A percentile compares a stretch with the other conserved stretches of the same genome.
Conservation (phyloP, 2,329 filamentous ascomycete genomes). For the Stachybotrys chlorohalonatus region DNA sequence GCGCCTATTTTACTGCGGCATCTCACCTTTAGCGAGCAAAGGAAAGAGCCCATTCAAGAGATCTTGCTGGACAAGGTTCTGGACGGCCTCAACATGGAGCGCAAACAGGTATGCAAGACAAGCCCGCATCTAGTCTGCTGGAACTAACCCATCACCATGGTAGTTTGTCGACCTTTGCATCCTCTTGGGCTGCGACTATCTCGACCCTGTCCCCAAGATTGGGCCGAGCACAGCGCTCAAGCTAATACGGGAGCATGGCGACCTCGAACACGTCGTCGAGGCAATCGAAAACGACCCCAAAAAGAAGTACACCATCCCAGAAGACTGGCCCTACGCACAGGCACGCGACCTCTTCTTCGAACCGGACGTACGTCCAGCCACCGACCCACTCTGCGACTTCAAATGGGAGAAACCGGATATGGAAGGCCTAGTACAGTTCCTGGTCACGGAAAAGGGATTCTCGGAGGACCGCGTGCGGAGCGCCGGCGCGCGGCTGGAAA, state of each 20-base stretch:
- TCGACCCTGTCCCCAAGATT: conserved; percentile 92
- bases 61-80: conserved; percentile 83
- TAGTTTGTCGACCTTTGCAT: conserved; percentile 98
- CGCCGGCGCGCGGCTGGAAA: conserved; percentile 69
- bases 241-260: conserved; percentile 85
- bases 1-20: conserved; percentile 84
- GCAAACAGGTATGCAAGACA: conserved; percentile 56
- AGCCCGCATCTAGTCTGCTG: background rate
- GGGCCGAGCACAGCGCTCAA: conserved; percentile 88
- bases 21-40: conserved; percentile 92
- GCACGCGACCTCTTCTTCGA: conserved; percentile 87
- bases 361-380: conserved; percentile 77
- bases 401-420: conserved; percentile 95
- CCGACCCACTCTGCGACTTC: conserved; percentile 85
- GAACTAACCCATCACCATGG: background rate
- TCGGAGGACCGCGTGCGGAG: conserved; percentile 85
- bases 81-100: conserved; percentile 80
- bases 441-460: conserved; percentile 94
- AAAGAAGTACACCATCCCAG: conserved; percentile 75
- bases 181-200: conserved; percentile 92
- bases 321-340: conserved; percentile 95
- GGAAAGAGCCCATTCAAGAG: conserved; percentile 96
- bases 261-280: conserved; percentile 79
- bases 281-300: conserved; percentile 67
- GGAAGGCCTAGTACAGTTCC: conserved; percentile 79